Base-by-base conservation (phyloP, 495 filamentous ascomycete species). In the Tricharina praecox region DNA sequence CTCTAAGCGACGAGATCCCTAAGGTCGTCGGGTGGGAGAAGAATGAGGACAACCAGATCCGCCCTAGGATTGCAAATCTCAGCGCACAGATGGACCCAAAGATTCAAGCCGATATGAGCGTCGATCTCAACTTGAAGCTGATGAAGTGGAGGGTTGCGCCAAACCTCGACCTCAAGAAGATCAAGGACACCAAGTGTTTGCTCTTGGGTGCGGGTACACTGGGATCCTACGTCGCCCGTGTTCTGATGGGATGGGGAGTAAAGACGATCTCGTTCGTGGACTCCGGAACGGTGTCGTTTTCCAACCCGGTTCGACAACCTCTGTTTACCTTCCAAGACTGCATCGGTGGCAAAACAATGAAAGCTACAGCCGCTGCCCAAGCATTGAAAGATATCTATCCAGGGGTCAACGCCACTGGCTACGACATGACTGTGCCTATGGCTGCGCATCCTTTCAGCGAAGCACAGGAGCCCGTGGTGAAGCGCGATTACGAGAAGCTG, bases 91-190 rank as follows among this genome's bases (percentile, higher is more conserved):
- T 96, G 79, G 84, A 97, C 61, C 90, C 90, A 3, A 67, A 70
- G 40, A 73, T 74, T 68, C 69, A 96, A 20, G 90, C 90, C 19
- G 86, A 95, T 53, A 85, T 93, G 62, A 82, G 87, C n/a, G 90
- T 95, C 8, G 90, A 97, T 58, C 75, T 97, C 40, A 97, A 97
- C 57, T 70, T 95, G 50, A 96, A 95, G 65, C 72, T 97, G 45
- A 97, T 97, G 75, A 95, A 94, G 67, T 97, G 90, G 90, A 77
- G 90, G 21, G 82, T 97, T 47, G 83, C 86, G 16, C 90, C 90
- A 4, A 75, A 75, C 36, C 68, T 97, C 19, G 73, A 96, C 60
- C 77, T 97, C 10, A 85, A 93, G 9, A 77, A 72, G 42, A 82
- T 96, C 57, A 95, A 93, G 61, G 71, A 79, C 36, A 88, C 90